Percentiles rank a stretch among this genome's conserved stretches.
Conservation (phyloP, 2,329 filamentous ascomycete genomes). For the Colletotrichum plurivorum region DNA sequence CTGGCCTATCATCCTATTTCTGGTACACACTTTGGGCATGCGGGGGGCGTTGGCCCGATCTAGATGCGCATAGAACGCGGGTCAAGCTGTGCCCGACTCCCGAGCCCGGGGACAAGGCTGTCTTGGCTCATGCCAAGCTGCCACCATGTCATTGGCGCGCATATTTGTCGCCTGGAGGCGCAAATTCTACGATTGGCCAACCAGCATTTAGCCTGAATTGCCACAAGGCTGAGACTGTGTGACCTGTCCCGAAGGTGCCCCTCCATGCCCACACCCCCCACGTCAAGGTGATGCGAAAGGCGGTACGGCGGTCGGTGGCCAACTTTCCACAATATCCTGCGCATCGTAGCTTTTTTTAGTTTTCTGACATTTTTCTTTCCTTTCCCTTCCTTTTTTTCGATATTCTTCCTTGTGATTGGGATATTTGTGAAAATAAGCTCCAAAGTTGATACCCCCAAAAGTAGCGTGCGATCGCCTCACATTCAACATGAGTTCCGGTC, state of each 20-base stretch:
- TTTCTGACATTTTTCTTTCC: background rate
- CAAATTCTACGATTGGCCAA: conserved; percentile 26
- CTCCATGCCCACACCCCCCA: conserved; percentile 36
- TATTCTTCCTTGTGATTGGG: background rate
- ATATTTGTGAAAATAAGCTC: conserved; percentile 3
- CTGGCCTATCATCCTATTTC: background rate
- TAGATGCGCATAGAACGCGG: conserved; percentile 26
- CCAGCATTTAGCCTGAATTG: conserved; percentile 37
- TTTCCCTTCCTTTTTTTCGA: background rate
- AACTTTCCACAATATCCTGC: conserved; percentile 25
- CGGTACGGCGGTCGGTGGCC: conserved; percentile 14
- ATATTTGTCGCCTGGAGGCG: conserved; percentile 15
- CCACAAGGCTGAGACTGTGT: conserved; percentile 36
- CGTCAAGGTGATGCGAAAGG: conserved; percentile 37
- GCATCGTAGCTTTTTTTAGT: background rate
- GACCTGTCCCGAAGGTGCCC: conserved; percentile 34
- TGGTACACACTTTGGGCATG: background rate
- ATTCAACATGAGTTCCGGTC: conserved; percentile 53
- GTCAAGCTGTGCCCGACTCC: conserved; percentile 33
- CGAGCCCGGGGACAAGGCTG: conserved; percentile 36
- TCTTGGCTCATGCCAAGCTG: conserved; percentile 31
- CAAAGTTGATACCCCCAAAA: conserved; percentile 15
- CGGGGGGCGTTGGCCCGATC: conserved; percentile 14
- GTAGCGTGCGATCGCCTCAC: background rate
- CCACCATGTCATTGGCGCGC: conserved; percentile 36